phyloP scores from a whole-genome alignment of 305 asterid genomes.

The Solanum aculeatissimum region DNA sequence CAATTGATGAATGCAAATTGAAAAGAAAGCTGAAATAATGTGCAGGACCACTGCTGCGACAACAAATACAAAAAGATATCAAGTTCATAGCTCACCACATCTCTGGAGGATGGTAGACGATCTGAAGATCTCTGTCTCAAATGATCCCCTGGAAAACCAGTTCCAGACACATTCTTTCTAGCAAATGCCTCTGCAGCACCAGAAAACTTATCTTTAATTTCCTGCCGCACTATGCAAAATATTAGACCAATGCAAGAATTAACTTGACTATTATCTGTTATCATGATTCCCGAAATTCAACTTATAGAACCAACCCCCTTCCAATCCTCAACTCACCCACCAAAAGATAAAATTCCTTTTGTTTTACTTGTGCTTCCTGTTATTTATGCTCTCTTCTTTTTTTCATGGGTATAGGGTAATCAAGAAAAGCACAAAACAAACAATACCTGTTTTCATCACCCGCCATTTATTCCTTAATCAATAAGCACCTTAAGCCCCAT shows the following conservation, averaged over 20 bases:
- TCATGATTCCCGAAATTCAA: neutral
- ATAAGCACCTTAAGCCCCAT: neutral
- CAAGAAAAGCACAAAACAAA: neutral
- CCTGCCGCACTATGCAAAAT: conserved; percentile 36
- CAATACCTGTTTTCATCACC: neutral
- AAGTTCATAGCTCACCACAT: conserved; percentile 34
- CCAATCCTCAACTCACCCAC: neutral
- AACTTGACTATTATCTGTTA: neutral
- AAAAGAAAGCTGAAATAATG: neutral
- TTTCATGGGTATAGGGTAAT: neutral
- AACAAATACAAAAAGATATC: neutral
- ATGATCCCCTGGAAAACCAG: conserved; percentile 47
- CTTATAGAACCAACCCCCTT: neutral
- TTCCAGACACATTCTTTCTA: conserved; percentile 43
- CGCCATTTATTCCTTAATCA: neutral
- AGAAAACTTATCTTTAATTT: conserved; percentile 46
- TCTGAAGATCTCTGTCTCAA: conserved; percentile 48
- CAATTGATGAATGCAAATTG: neutral
- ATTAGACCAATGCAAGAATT: conserved; percentile 1
- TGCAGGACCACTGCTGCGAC: neutral
- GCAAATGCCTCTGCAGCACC: conserved; percentile 53
- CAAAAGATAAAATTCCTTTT: neutral
- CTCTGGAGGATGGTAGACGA: conserved; percentile 54
- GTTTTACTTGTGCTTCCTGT: neutral
- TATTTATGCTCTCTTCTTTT: neutral